Conservation (phyloP, 148 eudicot genomes). For the Drosera capensis region DNA sequence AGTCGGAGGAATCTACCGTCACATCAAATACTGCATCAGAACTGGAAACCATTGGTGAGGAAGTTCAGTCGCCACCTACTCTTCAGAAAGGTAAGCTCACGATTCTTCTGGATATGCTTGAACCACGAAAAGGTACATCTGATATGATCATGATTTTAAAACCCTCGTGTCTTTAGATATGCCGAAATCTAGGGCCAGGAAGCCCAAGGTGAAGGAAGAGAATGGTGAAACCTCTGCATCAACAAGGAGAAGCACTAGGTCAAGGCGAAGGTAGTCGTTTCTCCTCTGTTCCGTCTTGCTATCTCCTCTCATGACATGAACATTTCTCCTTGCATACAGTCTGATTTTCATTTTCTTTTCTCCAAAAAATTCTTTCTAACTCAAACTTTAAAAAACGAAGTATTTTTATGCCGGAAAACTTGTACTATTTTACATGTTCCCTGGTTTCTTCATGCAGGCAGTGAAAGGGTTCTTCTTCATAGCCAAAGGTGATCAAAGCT, state of each 20-base stretch:
- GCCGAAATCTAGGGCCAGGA: slow-evolving; percentile 29
- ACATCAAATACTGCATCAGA: slow-evolving; percentile 42
- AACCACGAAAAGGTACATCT: neutral
- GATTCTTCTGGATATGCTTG: too few relatives aligned
- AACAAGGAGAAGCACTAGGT: slow-evolving; percentile 31
- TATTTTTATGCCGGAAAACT: too few relatives aligned
- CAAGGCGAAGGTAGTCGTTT: slow-evolving; percentile 32
- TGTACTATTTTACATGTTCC: too few relatives aligned
- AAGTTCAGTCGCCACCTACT: slow-evolving; percentile 40
- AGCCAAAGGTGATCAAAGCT: too few relatives aligned
- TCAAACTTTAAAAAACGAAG: too few relatives aligned
- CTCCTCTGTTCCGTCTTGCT: too few relatives aligned
- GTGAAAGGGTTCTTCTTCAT: too few relatives aligned
- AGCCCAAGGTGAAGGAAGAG: slow-evolving; percentile 22
- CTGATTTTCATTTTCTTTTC: too few relatives aligned
- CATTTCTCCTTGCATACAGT: too few relatives aligned
- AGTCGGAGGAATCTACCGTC: slow-evolving; percentile 22
- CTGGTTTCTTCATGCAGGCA: too few relatives aligned
- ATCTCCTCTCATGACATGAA: too few relatives aligned
- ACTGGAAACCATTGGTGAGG: slow-evolving; percentile 20
- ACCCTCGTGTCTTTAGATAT: slow-evolving; percentile 22
- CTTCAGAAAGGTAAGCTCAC: slow-evolving; percentile 34
- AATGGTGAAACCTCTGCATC: slow-evolving; percentile 15
- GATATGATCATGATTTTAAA: neutral
- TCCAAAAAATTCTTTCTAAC: too few relatives aligned